Evolutionary conservation across 2,329 filamentous ascomycete genomes (phyloP), one percentile per base, ranked within the genome.

Genomic region (Neodidymelliopsis sp.): DNA sequence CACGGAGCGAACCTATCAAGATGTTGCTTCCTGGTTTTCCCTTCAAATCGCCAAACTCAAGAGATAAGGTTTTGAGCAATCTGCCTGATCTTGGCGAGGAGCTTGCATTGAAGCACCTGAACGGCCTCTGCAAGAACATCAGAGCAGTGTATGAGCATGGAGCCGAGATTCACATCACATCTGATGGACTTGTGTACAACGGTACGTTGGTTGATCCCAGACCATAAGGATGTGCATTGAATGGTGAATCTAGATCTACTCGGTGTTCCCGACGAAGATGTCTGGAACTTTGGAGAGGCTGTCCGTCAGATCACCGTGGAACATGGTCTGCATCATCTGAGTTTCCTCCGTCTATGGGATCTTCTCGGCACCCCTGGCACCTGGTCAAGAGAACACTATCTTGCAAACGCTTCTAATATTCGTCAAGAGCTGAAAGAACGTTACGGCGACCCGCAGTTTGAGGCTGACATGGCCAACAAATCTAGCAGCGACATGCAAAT

Each of bases 1-100:
- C 59, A 50, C 53, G 50, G 8, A 42, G 46, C 6, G 54, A 64
- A 30, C 54, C 65, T 3, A 46, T 69, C 23, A 58, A 46, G 16
- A 56, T 71, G 47, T 53, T 69, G 11, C 74, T 85, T 0, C 84
- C 83, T 0, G 82, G 81, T 0, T 86, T 86, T 34, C 83, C 83
- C 0, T 85, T 84, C 74, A 86, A 86, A 58, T 84, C 81, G 0
- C 79, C 83, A 9, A 85, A 85, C 53, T 75, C 72, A 0, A 62
- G 63, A 1, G 72, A 77, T 16, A 86, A 87, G 49, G 81, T 84
- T 0, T 65, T 85, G 4, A 81, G 75, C n/a, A 54, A 54, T 2
- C 53, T 77, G 11, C 76, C 76, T 1, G 76, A 79, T 39, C 57
- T 75, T 7, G 76, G 70, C 5, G 76, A 78, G 48, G 72, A 76